A percentile compares a stretch with the other conserved stretches of the same genome.
phyloP scores from a whole-genome alignment of 2,329 filamentous ascomycete genomes.

The Fusarium acutatum region DNA sequence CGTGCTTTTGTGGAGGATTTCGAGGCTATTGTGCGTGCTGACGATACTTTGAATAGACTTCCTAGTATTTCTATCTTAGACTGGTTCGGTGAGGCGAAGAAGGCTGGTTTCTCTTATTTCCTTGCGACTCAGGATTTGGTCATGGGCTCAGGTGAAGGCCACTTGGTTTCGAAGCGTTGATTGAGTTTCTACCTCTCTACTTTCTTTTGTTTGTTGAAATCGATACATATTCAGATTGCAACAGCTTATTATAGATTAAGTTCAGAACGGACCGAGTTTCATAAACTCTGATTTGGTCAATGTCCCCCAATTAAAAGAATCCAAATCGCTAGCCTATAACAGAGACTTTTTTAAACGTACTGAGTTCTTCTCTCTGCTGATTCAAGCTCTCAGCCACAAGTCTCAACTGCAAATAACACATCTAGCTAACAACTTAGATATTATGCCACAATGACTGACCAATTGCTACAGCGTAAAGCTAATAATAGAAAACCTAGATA shows the following conservation, averaged over 20 bases:
- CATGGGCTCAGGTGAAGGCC: neutral
- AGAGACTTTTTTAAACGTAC: neutral
- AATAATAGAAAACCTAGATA: too few species aligned
- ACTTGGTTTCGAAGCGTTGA: neutral
- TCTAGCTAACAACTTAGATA: too few species aligned
- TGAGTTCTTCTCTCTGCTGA: too few species aligned
- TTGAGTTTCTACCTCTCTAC: accelerated
- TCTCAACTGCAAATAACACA: too few species aligned
- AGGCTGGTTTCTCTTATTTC: neutral
- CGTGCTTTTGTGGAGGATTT: neutral
- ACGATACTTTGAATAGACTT: neutral
- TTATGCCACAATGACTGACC: too few species aligned
- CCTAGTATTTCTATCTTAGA: neutral
- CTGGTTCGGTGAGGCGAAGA: neutral
- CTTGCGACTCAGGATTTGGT: neutral
- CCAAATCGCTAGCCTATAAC: accelerated
- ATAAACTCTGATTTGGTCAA: too few species aligned
- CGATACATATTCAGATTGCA: accelerated
- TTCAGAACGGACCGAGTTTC: accelerated
- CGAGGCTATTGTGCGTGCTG: neutral
- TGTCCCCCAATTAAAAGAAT: accelerated
- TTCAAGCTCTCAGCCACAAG: too few species aligned
- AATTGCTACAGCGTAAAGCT: too few species aligned
- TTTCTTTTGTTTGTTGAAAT: neutral
- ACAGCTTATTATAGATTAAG: neutral